phyloP scores from a whole-genome alignment of 1,139 yeast species.

The Sugiyamaella neomexicana region DNA sequence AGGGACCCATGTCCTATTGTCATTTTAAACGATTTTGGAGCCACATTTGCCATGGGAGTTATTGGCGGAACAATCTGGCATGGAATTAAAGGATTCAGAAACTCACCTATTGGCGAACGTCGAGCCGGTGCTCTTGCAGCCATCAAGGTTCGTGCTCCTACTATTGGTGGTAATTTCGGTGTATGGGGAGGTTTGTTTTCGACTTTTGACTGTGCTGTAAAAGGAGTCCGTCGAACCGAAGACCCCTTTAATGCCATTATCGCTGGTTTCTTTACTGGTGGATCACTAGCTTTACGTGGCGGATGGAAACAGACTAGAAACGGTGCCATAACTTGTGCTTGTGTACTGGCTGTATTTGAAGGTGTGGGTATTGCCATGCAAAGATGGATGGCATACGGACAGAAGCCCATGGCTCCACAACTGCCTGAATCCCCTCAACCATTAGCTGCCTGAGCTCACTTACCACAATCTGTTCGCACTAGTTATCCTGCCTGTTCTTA shows the following conservation, averaged over 20 bases:
- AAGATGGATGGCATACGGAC: slow-evolving; percentile 80
- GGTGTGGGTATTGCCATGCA: slow-evolving; percentile 98
- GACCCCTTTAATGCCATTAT: slow-evolving; percentile 98
- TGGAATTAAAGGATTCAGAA: slow-evolving; percentile 97
- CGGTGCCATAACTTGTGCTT: slow-evolving; percentile 96
- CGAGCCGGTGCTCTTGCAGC: slow-evolving; percentile 86
- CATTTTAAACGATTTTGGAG: slow-evolving; percentile 94
- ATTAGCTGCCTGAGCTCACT: slow-evolving; percentile 31
- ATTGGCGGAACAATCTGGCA: slow-evolving; percentile 99
- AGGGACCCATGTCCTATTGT: slow-evolving; percentile 99
- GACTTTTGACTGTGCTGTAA: slow-evolving; percentile 92
- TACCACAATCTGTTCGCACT: background rate
- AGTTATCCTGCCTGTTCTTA: slow-evolving; percentile 4
- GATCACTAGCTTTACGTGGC: slow-evolving; percentile 95
- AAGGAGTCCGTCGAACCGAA: slow-evolving; percentile 94
- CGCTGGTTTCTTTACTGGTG: slow-evolving; percentile 99
- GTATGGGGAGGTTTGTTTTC: slow-evolving; percentile 99
- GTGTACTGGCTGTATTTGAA: slow-evolving; percentile 93
- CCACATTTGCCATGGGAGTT: slow-evolving; percentile 97
- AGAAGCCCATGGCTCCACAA: slow-evolving; percentile 60
- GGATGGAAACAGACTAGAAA: slow-evolving; percentile 98
- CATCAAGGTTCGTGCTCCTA: slow-evolving; percentile 95
- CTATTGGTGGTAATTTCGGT: slow-evolving; percentile 98
- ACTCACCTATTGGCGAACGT: slow-evolving; percentile 94
- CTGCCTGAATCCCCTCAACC: slow-evolving; percentile 38